Evolutionary conservation across 768 basidiomycete species (phyloP).

Genomic region (Termitomyces sp.): DNA sequence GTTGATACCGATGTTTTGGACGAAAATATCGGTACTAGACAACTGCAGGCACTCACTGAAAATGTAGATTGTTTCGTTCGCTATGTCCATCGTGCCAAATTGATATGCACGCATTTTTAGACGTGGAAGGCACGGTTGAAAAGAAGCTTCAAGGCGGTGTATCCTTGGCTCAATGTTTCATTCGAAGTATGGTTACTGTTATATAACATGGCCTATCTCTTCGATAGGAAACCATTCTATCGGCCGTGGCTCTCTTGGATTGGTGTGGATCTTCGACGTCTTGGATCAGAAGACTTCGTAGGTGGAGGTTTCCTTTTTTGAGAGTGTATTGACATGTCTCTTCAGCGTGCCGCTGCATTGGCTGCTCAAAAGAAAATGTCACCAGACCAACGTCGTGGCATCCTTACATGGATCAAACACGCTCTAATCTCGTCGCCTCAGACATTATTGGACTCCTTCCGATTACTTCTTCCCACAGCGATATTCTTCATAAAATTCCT

Average conservation of each 20-base stretch:
- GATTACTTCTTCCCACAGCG: slow-evolving; percentile 74
- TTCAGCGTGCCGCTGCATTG: slow-evolving; percentile 36
- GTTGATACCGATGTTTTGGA: slow-evolving; percentile 59
- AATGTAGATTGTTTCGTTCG: slow-evolving; percentile 32
- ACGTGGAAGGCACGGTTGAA: slow-evolving; percentile 48
- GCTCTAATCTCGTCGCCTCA: slow-evolving; percentile 50
- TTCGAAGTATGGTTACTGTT: slow-evolving; percentile 80
- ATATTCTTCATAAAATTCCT: slow-evolving; percentile 96
- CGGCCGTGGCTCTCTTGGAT: slow-evolving; percentile 90
- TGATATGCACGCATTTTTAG: slow-evolving; percentile 24
- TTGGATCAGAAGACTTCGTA: slow-evolving; percentile 76
- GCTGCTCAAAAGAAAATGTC: slow-evolving; percentile 22
- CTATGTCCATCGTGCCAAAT: slow-evolving; percentile 5
- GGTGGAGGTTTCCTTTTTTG: slow-evolving; percentile 19
- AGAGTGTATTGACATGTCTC: slow-evolving; percentile 1
- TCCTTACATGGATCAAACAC: slow-evolving; percentile 38
- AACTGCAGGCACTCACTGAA: slow-evolving; percentile 42
- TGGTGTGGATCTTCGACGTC: slow-evolving; percentile 74
- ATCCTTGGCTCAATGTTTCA: slow-evolving; percentile 75
- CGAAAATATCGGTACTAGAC: slow-evolving; percentile 40
- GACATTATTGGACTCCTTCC: slow-evolving; percentile 69
- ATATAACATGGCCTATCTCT: slow-evolving; percentile 87
- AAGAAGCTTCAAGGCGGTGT: slow-evolving; percentile 61
- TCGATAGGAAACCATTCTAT: slow-evolving; percentile 80
- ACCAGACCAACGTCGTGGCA: slow-evolving; percentile 25